Evolutionary conservation across 2,329 filamentous ascomycete species (phyloP).

Genomic region (Fusarium subglutinans): DNA sequence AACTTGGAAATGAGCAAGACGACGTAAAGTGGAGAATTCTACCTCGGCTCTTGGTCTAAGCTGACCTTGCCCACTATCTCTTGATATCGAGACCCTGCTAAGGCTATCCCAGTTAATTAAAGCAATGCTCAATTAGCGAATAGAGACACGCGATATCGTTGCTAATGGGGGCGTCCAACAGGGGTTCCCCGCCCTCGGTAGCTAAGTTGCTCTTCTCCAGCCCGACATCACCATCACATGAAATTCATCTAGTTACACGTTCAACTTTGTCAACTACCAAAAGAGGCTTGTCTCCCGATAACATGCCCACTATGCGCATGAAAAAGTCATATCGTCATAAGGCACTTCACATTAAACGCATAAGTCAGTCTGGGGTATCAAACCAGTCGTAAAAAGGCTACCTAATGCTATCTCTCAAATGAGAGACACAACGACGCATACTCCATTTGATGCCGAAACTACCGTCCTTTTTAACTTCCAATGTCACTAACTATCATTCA

Average conservation of each 20-base stretch:
- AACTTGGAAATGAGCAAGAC: slow-evolving; percentile 37
- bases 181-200: slow-evolving; percentile 35
- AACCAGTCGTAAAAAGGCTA: slow-evolving; percentile 34
- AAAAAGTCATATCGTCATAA: not conserved
- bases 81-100: slow-evolving; percentile 18
- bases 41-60: slow-evolving; percentile 30
- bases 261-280: not conserved
- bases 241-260: not conserved
- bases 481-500: slow-evolving; percentile 24
- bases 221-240: slow-evolving; percentile 19
- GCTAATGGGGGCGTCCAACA: slow-evolving; percentile 9
- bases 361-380: slow-evolving; percentile 24
- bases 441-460: slow-evolving; percentile 29
- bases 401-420: slow-evolving; percentile 17
- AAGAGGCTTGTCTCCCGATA: not conserved
- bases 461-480: slow-evolving; percentile 23
- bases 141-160: not conserved
- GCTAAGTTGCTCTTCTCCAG: slow-evolving; percentile 5
- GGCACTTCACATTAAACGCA: not conserved
- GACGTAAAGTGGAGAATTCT: slow-evolving; percentile 26
- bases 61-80: not conserved
- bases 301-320: not conserved
- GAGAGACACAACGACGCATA: slow-evolving; percentile 14
- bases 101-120: slow-evolving; percentile 33
- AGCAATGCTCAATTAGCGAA: slow-evolving; percentile 17